These are phyloP conservation scores for Tolypocladium cylindrosporum DNA, from an alignment of 2,329 filamentous ascomycete genomes.

Conservation along the genomic window DNA sequence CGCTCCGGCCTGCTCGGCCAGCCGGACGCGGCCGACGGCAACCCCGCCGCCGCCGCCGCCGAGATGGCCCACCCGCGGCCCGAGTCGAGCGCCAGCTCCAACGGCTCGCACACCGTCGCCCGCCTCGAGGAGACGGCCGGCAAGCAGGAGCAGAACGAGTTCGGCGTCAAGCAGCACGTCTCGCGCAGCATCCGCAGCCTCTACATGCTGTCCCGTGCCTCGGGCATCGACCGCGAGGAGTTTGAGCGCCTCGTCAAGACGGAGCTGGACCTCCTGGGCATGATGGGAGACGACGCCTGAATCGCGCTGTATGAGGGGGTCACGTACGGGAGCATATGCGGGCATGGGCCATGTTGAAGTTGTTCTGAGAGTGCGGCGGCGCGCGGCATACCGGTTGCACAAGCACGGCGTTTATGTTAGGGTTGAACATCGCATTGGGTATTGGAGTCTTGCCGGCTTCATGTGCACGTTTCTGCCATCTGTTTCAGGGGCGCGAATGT, in stretches of 20 bases:
- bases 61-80: slow-evolving; percentile 48
- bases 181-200: slow-evolving; percentile 68
- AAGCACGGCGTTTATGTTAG: slow-evolving; percentile 1
- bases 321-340: background rate
- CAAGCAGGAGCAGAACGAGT: slow-evolving; percentile 53
- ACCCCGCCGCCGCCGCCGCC: slow-evolving; percentile 16
- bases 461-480: background rate
- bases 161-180: slow-evolving; percentile 70
- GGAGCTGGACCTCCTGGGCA: slow-evolving; percentile 59
- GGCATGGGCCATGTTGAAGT: background rate
- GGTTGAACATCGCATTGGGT: background rate
- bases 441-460: background rate
- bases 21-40: background rate
- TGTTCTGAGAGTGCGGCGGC: background rate
- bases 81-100: slow-evolving; percentile 46
- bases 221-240: slow-evolving; percentile 64
- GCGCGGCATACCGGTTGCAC: background rate
- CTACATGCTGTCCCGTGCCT: slow-evolving; percentile 58
- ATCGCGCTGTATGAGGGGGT: background rate
- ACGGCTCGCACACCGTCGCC: slow-evolving; percentile 48
- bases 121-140: slow-evolving; percentile 47
- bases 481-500: background rate
- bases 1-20: background rate
- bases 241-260: slow-evolving; percentile 63
- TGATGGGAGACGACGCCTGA: slow-evolving; percentile 52